phyloP scores from a whole-genome alignment of 805 yeast genomes.

The Millerozyma acaciae region DNA sequence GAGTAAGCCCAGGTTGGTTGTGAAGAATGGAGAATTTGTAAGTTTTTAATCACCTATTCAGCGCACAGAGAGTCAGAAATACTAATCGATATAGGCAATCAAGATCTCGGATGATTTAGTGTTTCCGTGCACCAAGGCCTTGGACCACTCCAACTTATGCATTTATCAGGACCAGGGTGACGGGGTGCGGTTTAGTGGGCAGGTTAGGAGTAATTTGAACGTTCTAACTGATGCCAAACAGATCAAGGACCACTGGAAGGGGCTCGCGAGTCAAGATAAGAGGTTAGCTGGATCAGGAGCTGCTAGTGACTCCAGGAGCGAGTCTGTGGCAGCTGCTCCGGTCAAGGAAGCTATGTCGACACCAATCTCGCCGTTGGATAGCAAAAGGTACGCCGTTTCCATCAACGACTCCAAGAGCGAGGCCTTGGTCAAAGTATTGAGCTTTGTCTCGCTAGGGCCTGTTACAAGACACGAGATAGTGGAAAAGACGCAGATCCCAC shows the following conservation, averaged over 20 bases:
- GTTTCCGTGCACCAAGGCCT: constrained; percentile 31
- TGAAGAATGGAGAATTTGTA: constrained; percentile 34
- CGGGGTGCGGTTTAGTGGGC: constrained; percentile 23
- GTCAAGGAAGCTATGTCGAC: constrained; percentile 4
- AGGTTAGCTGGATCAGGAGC: constrained; percentile 1
- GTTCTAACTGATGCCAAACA: constrained; percentile 29
- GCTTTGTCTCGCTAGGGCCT: constrained; percentile 49
- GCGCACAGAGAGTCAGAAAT: constrained; percentile 1
- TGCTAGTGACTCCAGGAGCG: background rate
- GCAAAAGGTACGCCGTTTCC: constrained; percentile 10
- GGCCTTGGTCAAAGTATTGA: constrained; percentile 29
- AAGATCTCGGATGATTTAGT: constrained; percentile 21
- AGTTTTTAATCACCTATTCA: constrained; percentile 12
- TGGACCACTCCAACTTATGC: constrained; percentile 35
- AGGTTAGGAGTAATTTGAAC: constrained; percentile 27
- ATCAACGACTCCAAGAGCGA: constrained; percentile 6
- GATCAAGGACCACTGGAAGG: constrained; percentile 16
- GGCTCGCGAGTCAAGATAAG: background rate
- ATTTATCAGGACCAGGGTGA: constrained; percentile 19
- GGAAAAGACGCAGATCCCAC: constrained; percentile 11
- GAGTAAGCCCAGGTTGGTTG: constrained; percentile 28
- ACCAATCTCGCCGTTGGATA: constrained; percentile 10
- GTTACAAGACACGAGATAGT: constrained; percentile 27
- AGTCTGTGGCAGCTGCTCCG: background rate
- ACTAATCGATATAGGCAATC: constrained; percentile 26